These are phyloP conservation scores for Alternaria triticina DNA, from an alignment of 2,329 filamentous ascomycete species.

Conservation along the genomic window DNA sequence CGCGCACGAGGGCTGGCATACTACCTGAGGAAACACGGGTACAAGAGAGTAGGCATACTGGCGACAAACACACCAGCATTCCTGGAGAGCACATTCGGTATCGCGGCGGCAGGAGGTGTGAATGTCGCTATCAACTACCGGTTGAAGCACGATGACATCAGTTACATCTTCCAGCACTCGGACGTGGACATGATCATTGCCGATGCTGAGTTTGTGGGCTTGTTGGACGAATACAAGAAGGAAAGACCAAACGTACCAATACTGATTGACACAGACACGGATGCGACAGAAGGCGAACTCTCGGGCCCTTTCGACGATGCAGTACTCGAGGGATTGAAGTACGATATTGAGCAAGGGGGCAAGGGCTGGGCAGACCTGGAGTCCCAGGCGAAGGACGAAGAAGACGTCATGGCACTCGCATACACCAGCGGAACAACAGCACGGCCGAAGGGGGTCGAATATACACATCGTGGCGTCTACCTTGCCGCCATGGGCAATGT, in stretches of 20 bases:
- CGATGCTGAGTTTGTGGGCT: slow-evolving; percentile 76
- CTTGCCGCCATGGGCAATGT: slow-evolving; percentile 84
- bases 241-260: slow-evolving; percentile 69
- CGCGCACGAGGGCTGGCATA: slow-evolving; percentile 88
- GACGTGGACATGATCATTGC: slow-evolving; percentile 88
- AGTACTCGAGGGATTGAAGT: slow-evolving; percentile 77
- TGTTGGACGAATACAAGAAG: slow-evolving; percentile 72
- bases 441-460: slow-evolving; percentile 89
- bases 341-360: slow-evolving; percentile 70
- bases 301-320: slow-evolving; percentile 84
- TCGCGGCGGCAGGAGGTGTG: slow-evolving; percentile 80
- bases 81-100: slow-evolving; percentile 86
- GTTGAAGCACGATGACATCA: slow-evolving; percentile 82
- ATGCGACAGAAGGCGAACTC: slow-evolving; percentile 74
- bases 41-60: slow-evolving; percentile 81
- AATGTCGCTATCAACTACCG: slow-evolving; percentile 77
- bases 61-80: slow-evolving; percentile 95
- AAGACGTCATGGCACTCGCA: slow-evolving; percentile 82
- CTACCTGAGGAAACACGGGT: slow-evolving; percentile 76
- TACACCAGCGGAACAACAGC: slow-evolving; percentile 96
- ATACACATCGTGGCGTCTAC: slow-evolving; percentile 86
- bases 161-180: slow-evolving; percentile 87
- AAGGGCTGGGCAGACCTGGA: slow-evolving; percentile 81
- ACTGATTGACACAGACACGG: slow-evolving; percentile 84
- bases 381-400: slow-evolving; percentile 74